Percentiles rank a stretch among this genome's conserved stretches.
Conservation (phyloP, 2,329 filamentous ascomycete genomes). For the Aspergillus texensis region DNA sequence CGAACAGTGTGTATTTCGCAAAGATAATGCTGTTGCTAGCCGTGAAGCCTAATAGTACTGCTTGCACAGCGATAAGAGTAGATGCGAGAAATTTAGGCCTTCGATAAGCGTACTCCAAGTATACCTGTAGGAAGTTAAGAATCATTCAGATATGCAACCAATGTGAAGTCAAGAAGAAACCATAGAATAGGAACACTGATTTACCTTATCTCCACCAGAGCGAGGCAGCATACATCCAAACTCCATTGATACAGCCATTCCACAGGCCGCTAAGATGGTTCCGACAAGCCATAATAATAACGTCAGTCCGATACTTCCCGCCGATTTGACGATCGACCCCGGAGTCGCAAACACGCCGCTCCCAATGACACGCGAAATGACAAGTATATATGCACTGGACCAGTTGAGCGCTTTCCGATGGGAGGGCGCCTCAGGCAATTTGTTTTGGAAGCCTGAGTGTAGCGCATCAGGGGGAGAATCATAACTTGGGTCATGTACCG, state of each 20-base stretch:
- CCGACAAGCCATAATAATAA: slow-evolving; percentile 66
- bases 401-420: slow-evolving; percentile 62
- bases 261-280: slow-evolving; percentile 62
- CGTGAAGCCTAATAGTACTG: slow-evolving; percentile 67
- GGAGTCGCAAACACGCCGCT: slow-evolving; percentile 74
- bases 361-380: slow-evolving; percentile 69
- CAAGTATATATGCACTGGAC: slow-evolving; percentile 67
- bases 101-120: slow-evolving; percentile 70
- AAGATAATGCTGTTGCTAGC: slow-evolving; percentile 72
- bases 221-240: slow-evolving; percentile 72
- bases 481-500: background rate
- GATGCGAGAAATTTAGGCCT: slow-evolving; percentile 66
- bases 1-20: slow-evolving; percentile 66
- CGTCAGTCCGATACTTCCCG: slow-evolving; percentile 67
- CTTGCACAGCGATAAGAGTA: slow-evolving; percentile 65
- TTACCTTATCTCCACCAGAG: slow-evolving; percentile 68
- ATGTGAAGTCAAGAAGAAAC: slow-evolving; percentile 34
- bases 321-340: slow-evolving; percentile 65
- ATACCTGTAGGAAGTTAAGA: slow-evolving; percentile 51
- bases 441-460: background rate
- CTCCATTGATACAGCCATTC: slow-evolving; percentile 65
- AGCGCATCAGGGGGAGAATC: background rate
- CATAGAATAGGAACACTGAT: background rate
- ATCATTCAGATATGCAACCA: slow-evolving; percentile 26
- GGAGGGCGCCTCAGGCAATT: slow-evolving; percentile 39